phyloP scores from a whole-genome alignment of 2,329 filamentous ascomycete species.

The Onygenales sp. region DNA sequence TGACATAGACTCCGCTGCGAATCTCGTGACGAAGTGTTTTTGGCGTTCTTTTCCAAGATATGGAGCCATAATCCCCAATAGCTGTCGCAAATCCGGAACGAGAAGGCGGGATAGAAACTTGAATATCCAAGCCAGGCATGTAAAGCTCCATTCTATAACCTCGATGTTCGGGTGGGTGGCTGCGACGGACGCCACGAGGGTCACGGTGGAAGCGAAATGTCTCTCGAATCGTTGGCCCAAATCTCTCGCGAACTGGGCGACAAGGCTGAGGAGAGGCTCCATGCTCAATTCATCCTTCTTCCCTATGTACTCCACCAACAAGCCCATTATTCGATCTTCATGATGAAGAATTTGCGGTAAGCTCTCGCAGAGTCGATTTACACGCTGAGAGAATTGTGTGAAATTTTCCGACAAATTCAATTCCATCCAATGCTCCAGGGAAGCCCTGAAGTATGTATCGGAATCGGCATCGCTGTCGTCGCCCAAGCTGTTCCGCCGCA shows the following conservation, averaged over 20 bases:
- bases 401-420: constrained; percentile 82
- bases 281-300: constrained; percentile 68
- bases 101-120: constrained; percentile 89
- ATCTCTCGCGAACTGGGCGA: constrained; percentile 92
- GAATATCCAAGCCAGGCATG: constrained; percentile 87
- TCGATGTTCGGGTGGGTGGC: constrained; percentile 68
- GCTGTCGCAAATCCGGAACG: constrained; percentile 73
- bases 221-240: constrained; percentile 79
- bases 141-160: constrained; percentile 97
- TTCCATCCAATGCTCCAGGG: constrained; percentile 81
- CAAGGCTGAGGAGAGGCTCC: constrained; percentile 77
- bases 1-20: constrained; percentile 89
- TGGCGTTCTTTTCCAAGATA: constrained; percentile 74
- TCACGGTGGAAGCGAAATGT: constrained; percentile 68
- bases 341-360: constrained; percentile 88
- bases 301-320: constrained; percentile 66
- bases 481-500: constrained; percentile 72
- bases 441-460: constrained; percentile 78
- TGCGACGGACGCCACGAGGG: constrained; percentile 67
- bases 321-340: constrained; percentile 71
- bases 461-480: constrained; percentile 64
- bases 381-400: constrained; percentile 63
- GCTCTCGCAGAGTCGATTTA: constrained; percentile 72
- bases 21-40: constrained; percentile 79
- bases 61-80: constrained; percentile 73